phyloP scores from a whole-genome alignment of 1,284 basidiomycete genomes.

The Ganoderma lucidum region DNA sequence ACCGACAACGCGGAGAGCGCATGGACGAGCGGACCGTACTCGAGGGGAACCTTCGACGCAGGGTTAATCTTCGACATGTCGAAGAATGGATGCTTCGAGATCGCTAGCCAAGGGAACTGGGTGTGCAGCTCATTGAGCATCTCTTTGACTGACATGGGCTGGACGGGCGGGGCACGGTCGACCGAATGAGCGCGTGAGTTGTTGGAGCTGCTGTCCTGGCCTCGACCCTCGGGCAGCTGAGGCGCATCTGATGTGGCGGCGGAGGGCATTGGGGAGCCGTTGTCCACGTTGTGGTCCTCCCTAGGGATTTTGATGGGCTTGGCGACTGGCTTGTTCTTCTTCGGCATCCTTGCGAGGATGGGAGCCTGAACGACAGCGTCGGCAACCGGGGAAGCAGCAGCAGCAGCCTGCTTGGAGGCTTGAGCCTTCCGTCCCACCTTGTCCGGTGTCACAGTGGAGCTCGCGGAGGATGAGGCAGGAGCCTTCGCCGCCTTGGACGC shows the following conservation, averaged over 20 bases:
- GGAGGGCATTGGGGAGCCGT: constrained; percentile 52
- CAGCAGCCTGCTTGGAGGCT: constrained; percentile 20
- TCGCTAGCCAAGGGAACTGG: constrained; percentile 66
- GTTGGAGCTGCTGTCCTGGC: constrained; percentile 53
- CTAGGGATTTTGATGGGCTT: constrained; percentile 67
- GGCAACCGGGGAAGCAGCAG: constrained; percentile 29
- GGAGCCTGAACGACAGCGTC: constrained; percentile 65
- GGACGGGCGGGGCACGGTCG: constrained; percentile 50
- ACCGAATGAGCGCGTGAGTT: constrained; percentile 68
- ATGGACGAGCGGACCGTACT: constrained; percentile 83
- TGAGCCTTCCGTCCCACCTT: constrained; percentile 28
- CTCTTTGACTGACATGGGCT: constrained; percentile 63
- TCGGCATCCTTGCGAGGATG: constrained; percentile 79
- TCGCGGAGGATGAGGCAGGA: constrained; percentile 32
- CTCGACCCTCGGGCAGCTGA: constrained; percentile 46
- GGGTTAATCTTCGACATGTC: constrained; percentile 73
- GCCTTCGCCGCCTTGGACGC: constrained; percentile 40
- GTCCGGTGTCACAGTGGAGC: constrained; percentile 35
- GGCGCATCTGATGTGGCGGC: constrained; percentile 54
- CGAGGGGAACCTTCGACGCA: constrained; percentile 76
- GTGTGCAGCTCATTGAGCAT: constrained; percentile 70
- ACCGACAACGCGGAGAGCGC: constrained; percentile 85
- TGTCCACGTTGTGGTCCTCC: constrained; percentile 59
- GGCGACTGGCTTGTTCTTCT: constrained; percentile 74
- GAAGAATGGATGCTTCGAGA: constrained; percentile 77